phyloP scores from a whole-genome alignment of 163 green algal genomes.

The Chlorella variabilis region DNA sequence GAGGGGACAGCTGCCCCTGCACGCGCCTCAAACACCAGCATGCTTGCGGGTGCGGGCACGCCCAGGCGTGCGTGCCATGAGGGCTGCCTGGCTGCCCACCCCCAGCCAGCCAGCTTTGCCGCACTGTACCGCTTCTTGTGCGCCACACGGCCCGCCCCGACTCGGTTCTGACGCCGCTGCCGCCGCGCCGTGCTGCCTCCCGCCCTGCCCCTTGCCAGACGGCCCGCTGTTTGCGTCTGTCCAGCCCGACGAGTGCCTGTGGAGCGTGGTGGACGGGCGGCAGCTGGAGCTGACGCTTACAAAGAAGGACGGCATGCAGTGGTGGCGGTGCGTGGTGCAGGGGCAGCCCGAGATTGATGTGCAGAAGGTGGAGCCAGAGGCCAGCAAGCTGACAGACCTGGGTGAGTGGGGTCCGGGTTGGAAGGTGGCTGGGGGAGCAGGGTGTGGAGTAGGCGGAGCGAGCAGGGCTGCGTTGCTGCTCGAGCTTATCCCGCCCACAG shows the following conservation, averaged over 20 bases:
- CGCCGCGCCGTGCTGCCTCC: neutral
- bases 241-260: slow-evolving; percentile 85
- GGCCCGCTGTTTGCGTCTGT: slow-evolving; percentile 77
- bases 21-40: too few species aligned
- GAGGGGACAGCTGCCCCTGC: neutral
- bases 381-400: slow-evolving; percentile 88
- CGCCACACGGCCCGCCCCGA: too few species aligned
- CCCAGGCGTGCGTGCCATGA: too few species aligned
- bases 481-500: too few species aligned
- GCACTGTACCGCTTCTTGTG: too few species aligned
- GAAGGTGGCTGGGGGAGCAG: too few species aligned
- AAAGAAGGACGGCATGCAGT: slow-evolving; percentile 87
- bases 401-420: slow-evolving; percentile 42
- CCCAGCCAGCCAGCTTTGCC: too few species aligned
- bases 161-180: too few species aligned
- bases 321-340: slow-evolving; percentile 81
- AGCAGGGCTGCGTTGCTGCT: too few species aligned
- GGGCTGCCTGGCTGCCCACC: too few species aligned
- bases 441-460: neutral
- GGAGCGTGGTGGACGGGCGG: slow-evolving; percentile 76
- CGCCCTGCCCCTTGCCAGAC: slow-evolving; percentile 28
- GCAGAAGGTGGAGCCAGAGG: slow-evolving; percentile 90
- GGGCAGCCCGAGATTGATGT: slow-evolving; percentile 84
- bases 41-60: too few species aligned
- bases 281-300: slow-evolving; percentile 81